Conservation (phyloP, 305 asterid species). For the Fraxinus sp. region DNA sequence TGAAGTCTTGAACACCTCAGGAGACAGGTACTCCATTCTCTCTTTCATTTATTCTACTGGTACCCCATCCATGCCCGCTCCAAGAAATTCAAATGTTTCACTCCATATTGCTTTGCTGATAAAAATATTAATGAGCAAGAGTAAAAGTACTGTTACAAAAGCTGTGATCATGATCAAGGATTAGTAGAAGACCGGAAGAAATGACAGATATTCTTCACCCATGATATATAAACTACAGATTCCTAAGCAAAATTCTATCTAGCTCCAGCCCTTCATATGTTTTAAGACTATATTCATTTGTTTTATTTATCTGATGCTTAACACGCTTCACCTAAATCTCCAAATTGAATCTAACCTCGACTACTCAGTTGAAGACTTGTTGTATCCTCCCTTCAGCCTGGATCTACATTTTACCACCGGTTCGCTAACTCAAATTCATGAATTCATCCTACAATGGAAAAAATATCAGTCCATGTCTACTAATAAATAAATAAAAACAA, state of each 20-base stretch:
- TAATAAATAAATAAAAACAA: background rate
- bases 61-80: background rate
- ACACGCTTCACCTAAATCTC: background rate
- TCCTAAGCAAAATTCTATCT: background rate
- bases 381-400: background rate
- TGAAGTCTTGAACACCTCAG: slow-evolving; percentile 24
- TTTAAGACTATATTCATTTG: background rate
- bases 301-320: background rate
- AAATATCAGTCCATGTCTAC: background rate
- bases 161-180: background rate
- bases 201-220: background rate
- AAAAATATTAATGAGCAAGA: background rate
- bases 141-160: slow-evolving; percentile 4
- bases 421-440: background rate
- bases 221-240: background rate
- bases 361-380: background rate
- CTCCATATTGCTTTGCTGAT: slow-evolving; percentile 4
- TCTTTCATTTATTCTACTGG: slow-evolving; percentile 27
- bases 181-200: background rate
- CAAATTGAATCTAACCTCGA: background rate
- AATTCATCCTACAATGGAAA: background rate
- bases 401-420: background rate
- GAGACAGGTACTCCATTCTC: slow-evolving; percentile 20
- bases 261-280: background rate
- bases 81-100: slow-evolving; percentile 21